Evolutionary conservation across 2,329 filamentous ascomycete genomes (phyloP), one percentile per base, ranked within the genome.

Genomic region (Waltergamsia citrina): DNA sequence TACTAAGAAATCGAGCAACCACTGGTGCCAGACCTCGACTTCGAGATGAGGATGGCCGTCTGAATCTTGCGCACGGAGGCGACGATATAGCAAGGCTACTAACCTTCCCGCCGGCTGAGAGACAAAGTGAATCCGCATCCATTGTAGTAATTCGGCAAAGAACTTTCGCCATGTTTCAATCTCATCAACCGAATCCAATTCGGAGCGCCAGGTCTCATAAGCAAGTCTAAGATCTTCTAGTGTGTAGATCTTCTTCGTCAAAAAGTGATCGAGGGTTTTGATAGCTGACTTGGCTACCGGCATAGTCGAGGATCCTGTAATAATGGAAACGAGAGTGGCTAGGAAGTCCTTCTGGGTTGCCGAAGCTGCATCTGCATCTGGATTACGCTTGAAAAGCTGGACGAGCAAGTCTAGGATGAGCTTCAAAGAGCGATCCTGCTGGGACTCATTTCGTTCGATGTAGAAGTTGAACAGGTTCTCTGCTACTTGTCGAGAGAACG

Each of bases 201-300:
- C 27, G 10, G 34, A 27, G 4, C 30, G 29, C 17, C 31, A 39
- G 10, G n/a, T 21, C 10, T 21, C n/a, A 22, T 73, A 75, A 17
- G 55, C 60, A 12, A 47, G 44, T 9, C 57, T 51, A 21, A 75
- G 52, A 38, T 72, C 58, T 36, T 60, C 49, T 36, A 69, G 45
- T 45, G 58, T 60, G 18, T 81, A 55, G 10, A 78, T 62, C 3
- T 63, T 59, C 50, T 82, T 85, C 31, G 65, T 59, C 4, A 86
- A 49, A 37, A 86, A 71, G 45, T 78, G 69, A 31, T 81, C 76
- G 24, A 85, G 58, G 12, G 71, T 71, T 47, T 79, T 78, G 40
- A 86, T 69, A 6, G 78, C 74, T 23, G 81, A 81, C 50, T 85
- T 85, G 26, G 78, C 75, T 33, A 79, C 64, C 8, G 77, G 70